Conservation (phyloP, 164 flowering plant species). For the Akebia trifoliata region DNA sequence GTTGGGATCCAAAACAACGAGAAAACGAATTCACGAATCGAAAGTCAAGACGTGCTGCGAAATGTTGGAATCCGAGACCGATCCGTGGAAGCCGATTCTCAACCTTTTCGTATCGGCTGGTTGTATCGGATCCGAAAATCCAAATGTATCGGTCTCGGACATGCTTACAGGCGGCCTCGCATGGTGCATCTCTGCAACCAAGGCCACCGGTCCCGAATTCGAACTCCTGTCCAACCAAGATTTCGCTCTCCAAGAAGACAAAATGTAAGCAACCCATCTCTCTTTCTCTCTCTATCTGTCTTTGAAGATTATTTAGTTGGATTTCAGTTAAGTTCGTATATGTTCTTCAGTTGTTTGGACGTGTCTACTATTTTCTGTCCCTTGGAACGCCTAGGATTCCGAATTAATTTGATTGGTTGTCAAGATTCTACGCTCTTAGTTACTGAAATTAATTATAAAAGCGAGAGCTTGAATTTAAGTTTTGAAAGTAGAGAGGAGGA, state of each 20-base stretch:
- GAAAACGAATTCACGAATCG: no score
- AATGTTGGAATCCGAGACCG: constrained; percentile 13
- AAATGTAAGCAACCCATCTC: constrained; percentile 15
- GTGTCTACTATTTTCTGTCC: neutral
- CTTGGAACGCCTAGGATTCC: neutral
- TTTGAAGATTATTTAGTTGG: no score
- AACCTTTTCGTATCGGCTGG: constrained; percentile 21
- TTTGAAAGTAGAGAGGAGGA: no score
- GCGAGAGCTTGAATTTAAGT: neutral
- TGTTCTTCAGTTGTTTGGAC: neutral
- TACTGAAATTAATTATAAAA: no score
- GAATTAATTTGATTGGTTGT: neutral
- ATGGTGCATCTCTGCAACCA: constrained; percentile 13
- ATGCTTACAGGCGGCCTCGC: constrained; percentile 19
- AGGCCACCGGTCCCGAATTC: constrained; percentile 3
- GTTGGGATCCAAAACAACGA: no score
- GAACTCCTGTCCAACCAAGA: constrained; percentile 6
- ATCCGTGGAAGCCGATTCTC: constrained; percentile 7
- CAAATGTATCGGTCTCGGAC: constrained; percentile 3
- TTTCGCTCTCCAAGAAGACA: neutral
- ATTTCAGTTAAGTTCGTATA: neutral
- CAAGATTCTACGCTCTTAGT: neutral
- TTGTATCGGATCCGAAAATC: constrained; percentile 5
- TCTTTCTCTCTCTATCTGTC: neutral
- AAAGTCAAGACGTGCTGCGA: neutral